Percentiles rank a stretch among this genome's conserved stretches.
Evolutionary conservation across 495 filamentous ascomycete species (phyloP).

Genomic region (Talaromyces nanjingensis): DNA sequence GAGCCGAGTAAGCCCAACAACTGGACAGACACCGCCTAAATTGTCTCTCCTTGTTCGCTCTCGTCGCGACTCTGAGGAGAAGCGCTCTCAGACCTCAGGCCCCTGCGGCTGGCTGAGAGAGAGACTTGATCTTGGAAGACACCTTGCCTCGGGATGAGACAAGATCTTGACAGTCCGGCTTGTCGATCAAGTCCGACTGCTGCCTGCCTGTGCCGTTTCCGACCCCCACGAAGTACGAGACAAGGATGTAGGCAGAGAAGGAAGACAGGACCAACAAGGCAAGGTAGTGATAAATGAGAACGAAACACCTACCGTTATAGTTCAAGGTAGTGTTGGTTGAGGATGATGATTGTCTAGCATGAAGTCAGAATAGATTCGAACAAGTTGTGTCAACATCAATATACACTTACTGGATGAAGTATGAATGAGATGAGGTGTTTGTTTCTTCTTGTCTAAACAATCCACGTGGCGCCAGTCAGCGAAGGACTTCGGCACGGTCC

Average conservation of each 20-base stretch:
- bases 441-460: neutral
- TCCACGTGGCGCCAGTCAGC: conserved; percentile 3
- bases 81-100: neutral
- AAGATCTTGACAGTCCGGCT: neutral
- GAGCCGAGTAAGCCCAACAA: neutral
- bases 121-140: neutral
- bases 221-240: neutral
- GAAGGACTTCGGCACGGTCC: neutral
- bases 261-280: neutral
- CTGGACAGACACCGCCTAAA: neutral
- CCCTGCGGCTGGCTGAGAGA: neutral
- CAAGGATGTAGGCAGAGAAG: neutral
- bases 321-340: neutral
- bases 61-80: neutral
- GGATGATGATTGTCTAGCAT: neutral
- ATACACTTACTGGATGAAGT: neutral
- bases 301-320: neutral
- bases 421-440: neutral
- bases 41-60: neutral
- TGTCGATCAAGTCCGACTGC: no score
- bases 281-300: neutral
- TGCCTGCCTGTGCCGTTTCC: neutral
- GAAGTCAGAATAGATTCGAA: neutral
- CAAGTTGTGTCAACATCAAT: neutral
- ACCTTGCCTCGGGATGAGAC: neutral